phyloP scores from a whole-genome alignment of 345 rosid species.

The Acer negundo region DNA sequence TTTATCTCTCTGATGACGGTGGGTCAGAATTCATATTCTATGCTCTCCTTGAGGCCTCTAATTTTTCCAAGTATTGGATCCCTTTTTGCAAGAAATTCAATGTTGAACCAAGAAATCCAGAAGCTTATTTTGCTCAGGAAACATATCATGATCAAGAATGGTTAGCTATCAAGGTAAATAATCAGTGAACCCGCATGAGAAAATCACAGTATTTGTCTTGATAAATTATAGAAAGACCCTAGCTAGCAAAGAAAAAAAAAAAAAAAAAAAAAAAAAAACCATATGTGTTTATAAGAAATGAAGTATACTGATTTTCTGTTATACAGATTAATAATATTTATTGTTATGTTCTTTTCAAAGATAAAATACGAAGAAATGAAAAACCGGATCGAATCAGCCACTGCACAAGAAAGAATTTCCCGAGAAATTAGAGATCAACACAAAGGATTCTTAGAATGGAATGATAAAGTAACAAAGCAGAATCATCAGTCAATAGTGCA shows the following conservation, averaged over 20 bases:
- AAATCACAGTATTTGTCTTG: too few species aligned
- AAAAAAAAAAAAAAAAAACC: too few species aligned
- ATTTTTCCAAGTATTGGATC: constrained; percentile 39
- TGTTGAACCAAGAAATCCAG: constrained; percentile 33
- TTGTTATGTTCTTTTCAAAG: not conserved
- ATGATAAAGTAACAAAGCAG: constrained; percentile 4
- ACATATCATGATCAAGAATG: constrained; percentile 8
- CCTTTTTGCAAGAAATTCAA: constrained; percentile 36
- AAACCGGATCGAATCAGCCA: constrained; percentile 23
- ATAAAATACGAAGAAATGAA: constrained; percentile 30
- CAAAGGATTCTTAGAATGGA: constrained; percentile 43
- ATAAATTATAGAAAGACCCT: too few species aligned
- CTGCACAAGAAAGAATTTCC: constrained; percentile 23
- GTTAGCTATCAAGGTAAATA: constrained; percentile 20
- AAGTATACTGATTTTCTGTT: not conserved
- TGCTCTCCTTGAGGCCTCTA: constrained; percentile 40
- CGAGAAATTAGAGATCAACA: constrained; percentile 28
- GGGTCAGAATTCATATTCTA: constrained; percentile 43
- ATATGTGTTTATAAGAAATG: not conserved
- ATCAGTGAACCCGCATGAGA: too few species aligned
- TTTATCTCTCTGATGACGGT: constrained; percentile 49
- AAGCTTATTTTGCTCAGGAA: constrained; percentile 5
- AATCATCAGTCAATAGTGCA: constrained; percentile 39
- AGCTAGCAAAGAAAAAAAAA: too few species aligned
- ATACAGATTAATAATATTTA: not conserved